Percentiles rank a stretch among this genome's conserved stretches.
Evolutionary conservation across 2,329 filamentous ascomycete genomes (phyloP).

Genomic region (Daldinia eschscholtzii): DNA sequence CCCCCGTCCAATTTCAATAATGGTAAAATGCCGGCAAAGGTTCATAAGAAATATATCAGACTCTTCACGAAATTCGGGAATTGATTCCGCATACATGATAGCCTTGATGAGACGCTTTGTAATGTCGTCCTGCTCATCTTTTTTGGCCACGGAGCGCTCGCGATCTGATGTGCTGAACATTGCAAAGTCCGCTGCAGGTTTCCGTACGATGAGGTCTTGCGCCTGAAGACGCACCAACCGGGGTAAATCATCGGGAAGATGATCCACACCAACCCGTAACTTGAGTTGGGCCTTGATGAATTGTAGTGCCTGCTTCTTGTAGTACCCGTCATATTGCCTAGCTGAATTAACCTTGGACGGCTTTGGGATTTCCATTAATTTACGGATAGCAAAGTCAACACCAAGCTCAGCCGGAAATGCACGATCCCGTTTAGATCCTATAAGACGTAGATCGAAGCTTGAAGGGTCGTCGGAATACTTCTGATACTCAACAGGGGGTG

Average conservation of each 20-base stretch:
- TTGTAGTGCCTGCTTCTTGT: constrained; percentile 93
- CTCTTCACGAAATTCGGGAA: constrained; percentile 83
- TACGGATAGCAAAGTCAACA: constrained; percentile 88
- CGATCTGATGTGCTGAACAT: constrained; percentile 81
- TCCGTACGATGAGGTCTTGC: constrained; percentile 82
- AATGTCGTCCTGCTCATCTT: constrained; percentile 82
- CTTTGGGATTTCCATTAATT: constrained; percentile 85
- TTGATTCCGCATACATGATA: constrained; percentile 84
- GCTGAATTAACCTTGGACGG: constrained; percentile 60
- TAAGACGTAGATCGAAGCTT: constrained; percentile 88
- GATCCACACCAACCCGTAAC: constrained; percentile 87
- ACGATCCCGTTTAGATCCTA: constrained; percentile 89
- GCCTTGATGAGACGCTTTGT: constrained; percentile 91
- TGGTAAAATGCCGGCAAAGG: constrained; percentile 88
- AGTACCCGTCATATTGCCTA: constrained; percentile 80
- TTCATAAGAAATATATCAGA: constrained; percentile 82
- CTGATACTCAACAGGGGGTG: constrained; percentile 85
- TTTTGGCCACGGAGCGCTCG: constrained; percentile 87
- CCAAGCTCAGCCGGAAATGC: constrained; percentile 90
- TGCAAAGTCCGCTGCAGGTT: constrained; percentile 77
- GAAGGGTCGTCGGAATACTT: constrained; percentile 87
- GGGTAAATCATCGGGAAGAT: constrained; percentile 88
- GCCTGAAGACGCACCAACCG: constrained; percentile 88
- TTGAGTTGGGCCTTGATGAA: constrained; percentile 91
- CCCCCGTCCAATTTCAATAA: constrained; percentile 90